Percentiles rank a stretch among this genome's conserved stretches.
Conservation (phyloP, 2,329 filamentous ascomycete genomes). For the Penicillium frequentans region DNA sequence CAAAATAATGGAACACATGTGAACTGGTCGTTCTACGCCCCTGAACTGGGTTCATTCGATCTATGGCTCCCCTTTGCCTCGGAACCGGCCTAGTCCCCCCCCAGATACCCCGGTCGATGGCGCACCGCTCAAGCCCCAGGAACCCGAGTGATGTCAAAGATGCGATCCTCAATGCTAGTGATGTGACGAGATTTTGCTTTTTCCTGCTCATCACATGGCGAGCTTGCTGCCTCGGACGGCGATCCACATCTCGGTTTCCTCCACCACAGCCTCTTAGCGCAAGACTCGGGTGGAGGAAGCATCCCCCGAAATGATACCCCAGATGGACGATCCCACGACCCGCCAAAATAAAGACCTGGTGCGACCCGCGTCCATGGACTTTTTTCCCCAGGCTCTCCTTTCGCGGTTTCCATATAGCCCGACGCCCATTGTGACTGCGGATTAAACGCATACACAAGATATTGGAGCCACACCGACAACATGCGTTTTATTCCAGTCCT, state of each 20-base stretch:
- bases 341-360: conserved; percentile 21
- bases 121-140: background rate
- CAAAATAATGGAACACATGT: background rate
- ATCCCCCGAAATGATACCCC: conserved; percentile 16
- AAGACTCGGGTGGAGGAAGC: conserved; percentile 11
- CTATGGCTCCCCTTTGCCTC: background rate
- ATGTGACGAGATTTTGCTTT: conserved; percentile 3
- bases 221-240: conserved; percentile 7
- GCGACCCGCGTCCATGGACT: conserved; percentile 1
- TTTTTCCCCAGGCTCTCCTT: conserved; percentile 6
- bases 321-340: conserved; percentile 13
- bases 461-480: conserved; percentile 9
- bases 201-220: conserved; percentile 9
- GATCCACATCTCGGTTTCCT: conserved; percentile 8
- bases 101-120: background rate
- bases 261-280: conserved; percentile 14
- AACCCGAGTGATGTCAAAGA: conserved; percentile 1
- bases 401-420: conserved; percentile 11
- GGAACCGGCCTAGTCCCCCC: background rate
- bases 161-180: background rate
- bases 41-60: background rate
- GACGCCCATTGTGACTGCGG: conserved; percentile 12
- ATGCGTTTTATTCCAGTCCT: conserved; percentile 27
- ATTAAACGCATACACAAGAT: conserved; percentile 5
- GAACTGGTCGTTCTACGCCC: conserved; percentile 1